These are phyloP conservation scores for Agapanthus africanus DNA, from an alignment of 106 monocot genomes.

Conservation along the genomic window DNA sequence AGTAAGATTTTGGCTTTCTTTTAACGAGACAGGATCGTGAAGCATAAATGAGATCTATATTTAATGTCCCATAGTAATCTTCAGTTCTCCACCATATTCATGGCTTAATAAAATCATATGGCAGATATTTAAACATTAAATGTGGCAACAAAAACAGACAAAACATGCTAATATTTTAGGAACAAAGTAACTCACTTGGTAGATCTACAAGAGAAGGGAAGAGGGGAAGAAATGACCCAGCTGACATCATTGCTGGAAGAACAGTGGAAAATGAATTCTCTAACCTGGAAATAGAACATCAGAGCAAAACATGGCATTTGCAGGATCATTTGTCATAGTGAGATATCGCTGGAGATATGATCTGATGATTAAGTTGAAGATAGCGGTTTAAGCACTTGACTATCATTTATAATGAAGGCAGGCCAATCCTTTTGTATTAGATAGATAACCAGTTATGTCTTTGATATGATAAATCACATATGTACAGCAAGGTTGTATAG, in stretches of 20 bases:
- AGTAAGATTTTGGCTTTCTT: not conserved
- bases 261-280: conserved; percentile 54
- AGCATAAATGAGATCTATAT: not conserved
- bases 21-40: not conserved
- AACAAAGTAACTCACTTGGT: conserved; percentile 50
- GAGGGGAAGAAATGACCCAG: conserved; percentile 93
- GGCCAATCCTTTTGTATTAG: not conserved
- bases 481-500: not conserved
- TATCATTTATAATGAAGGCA: too few species aligned
- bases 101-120: not conserved
- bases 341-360: not conserved
- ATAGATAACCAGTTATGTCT: not conserved
- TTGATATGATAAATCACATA: not conserved
- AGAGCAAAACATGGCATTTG: conserved; percentile 1
- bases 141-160: not conserved
- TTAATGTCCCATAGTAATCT: not conserved
- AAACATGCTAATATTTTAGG: not conserved
- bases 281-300: conserved; percentile 41
- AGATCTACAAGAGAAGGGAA: conserved; percentile 82
- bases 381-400: not conserved
- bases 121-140: not conserved
- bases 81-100: not conserved
- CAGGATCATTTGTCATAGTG: not conserved
- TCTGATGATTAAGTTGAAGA: not conserved
- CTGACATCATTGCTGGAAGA: conserved; percentile 80